Evolutionary conservation across 805 yeast species (phyloP).

Genomic region (Candida broadrunensis): DNA sequence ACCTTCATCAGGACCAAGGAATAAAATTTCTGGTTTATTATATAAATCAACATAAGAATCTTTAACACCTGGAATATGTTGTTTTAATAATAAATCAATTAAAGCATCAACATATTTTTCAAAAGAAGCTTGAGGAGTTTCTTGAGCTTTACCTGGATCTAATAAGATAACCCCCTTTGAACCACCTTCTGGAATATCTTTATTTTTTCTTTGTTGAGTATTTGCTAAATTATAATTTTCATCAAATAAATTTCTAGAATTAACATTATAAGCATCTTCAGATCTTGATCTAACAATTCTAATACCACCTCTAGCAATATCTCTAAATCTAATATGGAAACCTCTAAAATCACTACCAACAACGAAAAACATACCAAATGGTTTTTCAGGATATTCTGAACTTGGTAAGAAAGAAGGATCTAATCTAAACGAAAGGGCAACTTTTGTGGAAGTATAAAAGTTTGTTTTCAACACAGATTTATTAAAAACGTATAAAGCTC

Average conservation of each 20-base stretch:
- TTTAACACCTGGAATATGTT: constrained; percentile 69
- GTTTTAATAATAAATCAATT: constrained; percentile 73
- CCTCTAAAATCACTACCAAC: constrained; percentile 97
- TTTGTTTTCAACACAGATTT: constrained; percentile 87
- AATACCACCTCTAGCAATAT: constrained; percentile 97
- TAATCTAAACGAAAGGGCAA: constrained; percentile 90
- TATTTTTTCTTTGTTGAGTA: constrained; percentile 95
- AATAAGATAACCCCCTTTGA: constrained; percentile 94
- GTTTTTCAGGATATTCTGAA: constrained; percentile 86
- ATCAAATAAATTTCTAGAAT: constrained; percentile 86
- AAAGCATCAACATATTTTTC: constrained; percentile 90
- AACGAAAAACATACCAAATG: constrained; percentile 91
- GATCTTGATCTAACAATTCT: constrained; percentile 89
- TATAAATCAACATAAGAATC: constrained; percentile 83
- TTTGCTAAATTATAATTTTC: constrained; percentile 94
- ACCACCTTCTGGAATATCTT: constrained; percentile 99
- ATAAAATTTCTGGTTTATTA: constrained; percentile 82
- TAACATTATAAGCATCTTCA: constrained; percentile 77
- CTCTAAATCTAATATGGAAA: constrained; percentile 94
- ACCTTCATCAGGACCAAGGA: constrained; percentile 99
- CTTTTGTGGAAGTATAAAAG: constrained; percentile 90
- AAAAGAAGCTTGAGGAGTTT: constrained; percentile 78
- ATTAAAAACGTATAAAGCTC: constrained; percentile 81
- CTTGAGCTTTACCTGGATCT: constrained; percentile 74
- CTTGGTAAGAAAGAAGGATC: constrained; percentile 82